These are phyloP conservation scores for Macrolepiota fuliginosa DNA, from an alignment of 768 basidiomycete genomes.

Conservation along the genomic window DNA sequence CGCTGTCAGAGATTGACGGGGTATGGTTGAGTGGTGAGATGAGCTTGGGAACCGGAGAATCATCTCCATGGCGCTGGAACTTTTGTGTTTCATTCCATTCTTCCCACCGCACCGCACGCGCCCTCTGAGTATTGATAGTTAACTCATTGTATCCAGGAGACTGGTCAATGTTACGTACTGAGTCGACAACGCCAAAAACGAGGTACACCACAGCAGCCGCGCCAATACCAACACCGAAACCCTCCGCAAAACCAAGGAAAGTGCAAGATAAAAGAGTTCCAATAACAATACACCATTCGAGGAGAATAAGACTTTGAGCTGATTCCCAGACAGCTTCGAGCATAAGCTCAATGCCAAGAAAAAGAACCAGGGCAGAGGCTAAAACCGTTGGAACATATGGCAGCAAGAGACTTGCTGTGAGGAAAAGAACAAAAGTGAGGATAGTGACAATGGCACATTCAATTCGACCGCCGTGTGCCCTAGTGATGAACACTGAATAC, in stretches of 20 bases:
- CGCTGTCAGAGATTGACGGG: not conserved
- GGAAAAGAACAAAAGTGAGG: slow-evolving; percentile 18
- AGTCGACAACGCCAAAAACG: slow-evolving; percentile 20
- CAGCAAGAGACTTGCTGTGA: slow-evolving; percentile 17
- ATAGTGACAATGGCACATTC: slow-evolving; percentile 17
- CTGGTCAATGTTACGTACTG: slow-evolving; percentile 14
- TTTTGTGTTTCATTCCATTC: slow-evolving; percentile 19
- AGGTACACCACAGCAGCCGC: slow-evolving; percentile 19
- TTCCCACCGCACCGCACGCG: slow-evolving; percentile 19
- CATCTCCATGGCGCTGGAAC: slow-evolving; percentile 4
- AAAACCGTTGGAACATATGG: slow-evolving; percentile 23
- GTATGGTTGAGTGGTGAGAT: slow-evolving; percentile 7
- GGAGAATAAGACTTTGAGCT: slow-evolving; percentile 16
- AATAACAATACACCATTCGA: slow-evolving; percentile 21
- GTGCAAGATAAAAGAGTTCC: slow-evolving; percentile 20
- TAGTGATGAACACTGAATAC: slow-evolving; percentile 21
- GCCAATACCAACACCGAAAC: slow-evolving; percentile 24
- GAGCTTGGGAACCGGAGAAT: not conserved
- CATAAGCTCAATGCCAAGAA: slow-evolving; percentile 23
- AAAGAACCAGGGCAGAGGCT: slow-evolving; percentile 21
- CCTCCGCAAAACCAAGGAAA: slow-evolving; percentile 23
- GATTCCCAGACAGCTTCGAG: slow-evolving; percentile 23
- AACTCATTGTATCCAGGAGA: not conserved
- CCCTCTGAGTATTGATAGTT: slow-evolving; percentile 1
- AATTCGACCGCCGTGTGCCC: slow-evolving; percentile 23